Evolutionary conservation across 345 rosid species (phyloP).

Genomic region (Salix brachista): DNA sequence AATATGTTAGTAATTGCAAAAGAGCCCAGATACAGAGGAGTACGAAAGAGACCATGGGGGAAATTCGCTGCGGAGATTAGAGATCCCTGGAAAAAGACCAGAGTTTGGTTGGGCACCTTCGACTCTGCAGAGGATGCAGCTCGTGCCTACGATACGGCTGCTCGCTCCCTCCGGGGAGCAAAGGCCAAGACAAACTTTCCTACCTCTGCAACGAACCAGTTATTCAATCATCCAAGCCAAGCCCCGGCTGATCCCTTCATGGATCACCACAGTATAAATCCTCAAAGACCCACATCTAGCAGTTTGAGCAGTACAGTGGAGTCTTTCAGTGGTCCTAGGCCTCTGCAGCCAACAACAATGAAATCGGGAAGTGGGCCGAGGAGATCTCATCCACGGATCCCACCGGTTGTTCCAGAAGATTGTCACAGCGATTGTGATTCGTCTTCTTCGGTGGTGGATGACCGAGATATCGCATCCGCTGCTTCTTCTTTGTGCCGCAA

Average conservation of each 20-base stretch:
- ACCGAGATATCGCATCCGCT: constrained; percentile 48
- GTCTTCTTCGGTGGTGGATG: constrained; percentile 79
- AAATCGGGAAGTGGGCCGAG: constrained; percentile 14
- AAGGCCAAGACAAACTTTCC: constrained; percentile 92
- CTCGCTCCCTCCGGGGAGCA: constrained; percentile 72
- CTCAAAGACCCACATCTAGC: constrained; percentile 72
- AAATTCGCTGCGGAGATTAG: constrained; percentile 93
- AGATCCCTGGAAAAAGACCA: constrained; percentile 74
- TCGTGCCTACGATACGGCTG: constrained; percentile 83
- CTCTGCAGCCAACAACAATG: constrained; percentile 10
- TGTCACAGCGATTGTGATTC: constrained; percentile 95
- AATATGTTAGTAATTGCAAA: constrained; percentile 1
- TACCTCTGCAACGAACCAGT: background rate
- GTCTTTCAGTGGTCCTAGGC: constrained; percentile 83
- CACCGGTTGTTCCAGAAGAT: constrained; percentile 69
- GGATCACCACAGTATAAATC: constrained; percentile 34
- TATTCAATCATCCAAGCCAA: background rate
- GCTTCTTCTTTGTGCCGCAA: constrained; percentile 26
- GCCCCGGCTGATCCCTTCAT: constrained; percentile 5
- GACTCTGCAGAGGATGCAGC: constrained; percentile 94
- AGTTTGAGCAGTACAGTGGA: constrained; percentile 95
- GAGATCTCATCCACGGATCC: constrained; percentile 52
- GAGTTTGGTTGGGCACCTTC: constrained; percentile 94
- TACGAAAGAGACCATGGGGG: constrained; percentile 87
- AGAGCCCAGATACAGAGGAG: constrained; percentile 84